These are phyloP conservation scores for Thielaviopsis ethacetica DNA, from an alignment of 2,329 filamentous ascomycete genomes.

Conservation along the genomic window DNA sequence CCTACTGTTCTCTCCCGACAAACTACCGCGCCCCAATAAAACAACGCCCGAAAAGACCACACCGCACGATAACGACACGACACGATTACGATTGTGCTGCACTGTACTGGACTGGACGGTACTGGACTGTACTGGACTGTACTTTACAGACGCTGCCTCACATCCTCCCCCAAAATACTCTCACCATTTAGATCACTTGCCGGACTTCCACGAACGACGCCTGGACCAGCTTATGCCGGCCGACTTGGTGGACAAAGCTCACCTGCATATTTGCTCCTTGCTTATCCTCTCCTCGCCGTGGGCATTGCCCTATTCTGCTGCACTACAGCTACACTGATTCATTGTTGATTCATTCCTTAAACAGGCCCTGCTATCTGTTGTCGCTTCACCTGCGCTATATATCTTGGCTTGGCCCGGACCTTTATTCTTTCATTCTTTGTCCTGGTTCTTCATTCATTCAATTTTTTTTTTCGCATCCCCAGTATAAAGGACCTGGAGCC, in stretches of 20 bases:
- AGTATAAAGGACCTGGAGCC: neutral
- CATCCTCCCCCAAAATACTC: neutral
- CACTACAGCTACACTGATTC: neutral
- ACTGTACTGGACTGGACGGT: no score
- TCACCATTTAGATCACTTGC: neutral
- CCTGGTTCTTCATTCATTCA: no score
- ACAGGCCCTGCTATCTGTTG: neutral
- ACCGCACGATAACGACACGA: neutral
- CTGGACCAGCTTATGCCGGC: neutral
- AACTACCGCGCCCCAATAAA: neutral
- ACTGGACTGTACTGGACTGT: no score
- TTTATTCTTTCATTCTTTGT: neutral
- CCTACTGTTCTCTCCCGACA: no score
- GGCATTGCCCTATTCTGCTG: neutral
- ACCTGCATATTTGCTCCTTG: constrained; percentile 5
- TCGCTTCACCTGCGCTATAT: no score
- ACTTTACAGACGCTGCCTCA: neutral
- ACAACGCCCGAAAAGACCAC: neutral
- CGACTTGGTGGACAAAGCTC: constrained; percentile 8
- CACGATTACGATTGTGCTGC: no score
- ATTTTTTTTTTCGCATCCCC: no score
- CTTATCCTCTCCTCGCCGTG: neutral
- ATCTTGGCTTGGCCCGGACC: neutral
- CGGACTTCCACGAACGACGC: neutral
- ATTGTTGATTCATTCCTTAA: neutral